Evolutionary conservation across 1,284 basidiomycete genomes (phyloP).

Genomic region (Apiotrichum gamsii): DNA sequence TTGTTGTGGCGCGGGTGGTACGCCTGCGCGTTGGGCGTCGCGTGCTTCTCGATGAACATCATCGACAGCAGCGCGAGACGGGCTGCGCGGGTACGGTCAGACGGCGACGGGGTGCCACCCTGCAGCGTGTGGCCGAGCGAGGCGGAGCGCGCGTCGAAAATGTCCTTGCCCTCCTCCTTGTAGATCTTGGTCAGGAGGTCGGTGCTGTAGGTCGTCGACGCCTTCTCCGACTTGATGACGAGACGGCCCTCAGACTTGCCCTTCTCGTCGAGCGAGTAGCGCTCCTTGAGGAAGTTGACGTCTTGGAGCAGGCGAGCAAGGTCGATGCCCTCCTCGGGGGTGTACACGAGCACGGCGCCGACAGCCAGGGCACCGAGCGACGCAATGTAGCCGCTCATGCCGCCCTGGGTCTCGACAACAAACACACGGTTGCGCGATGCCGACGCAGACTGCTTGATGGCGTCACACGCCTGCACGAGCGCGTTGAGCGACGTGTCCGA

Average conservation of each 20-base stretch:
- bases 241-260: slow-evolving; percentile 89
- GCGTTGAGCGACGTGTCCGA: slow-evolving; percentile 95
- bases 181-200: slow-evolving; percentile 89
- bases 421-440: slow-evolving; percentile 94
- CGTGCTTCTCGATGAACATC: slow-evolving; percentile 83
- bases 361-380: slow-evolving; percentile 89
- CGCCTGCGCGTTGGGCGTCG: slow-evolving; percentile 47
- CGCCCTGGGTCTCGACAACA: slow-evolving; percentile 96
- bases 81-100: slow-evolving; percentile 85
- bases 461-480: slow-evolving; percentile 94
- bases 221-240: slow-evolving; percentile 82
- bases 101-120: slow-evolving; percentile 87
- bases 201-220: slow-evolving; percentile 85
- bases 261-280: slow-evolving; percentile 78
- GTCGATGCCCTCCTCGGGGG: slow-evolving; percentile 82
- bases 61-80: slow-evolving; percentile 88
- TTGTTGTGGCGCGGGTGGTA: slow-evolving; percentile 10
- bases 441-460: slow-evolving; percentile 95
- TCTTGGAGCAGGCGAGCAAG: slow-evolving; percentile 76
- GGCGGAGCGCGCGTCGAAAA: slow-evolving; percentile 93
- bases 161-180: slow-evolving; percentile 78
- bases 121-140: slow-evolving; percentile 94
- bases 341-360: slow-evolving; percentile 88
- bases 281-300: slow-evolving; percentile 79
- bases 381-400: slow-evolving; percentile 91